A percentile compares a stretch with the other conserved stretches of the same genome.
phyloP scores from a whole-genome alignment of 129 eudicot genomes.

The Ambrosia artemisiifolia region DNA sequence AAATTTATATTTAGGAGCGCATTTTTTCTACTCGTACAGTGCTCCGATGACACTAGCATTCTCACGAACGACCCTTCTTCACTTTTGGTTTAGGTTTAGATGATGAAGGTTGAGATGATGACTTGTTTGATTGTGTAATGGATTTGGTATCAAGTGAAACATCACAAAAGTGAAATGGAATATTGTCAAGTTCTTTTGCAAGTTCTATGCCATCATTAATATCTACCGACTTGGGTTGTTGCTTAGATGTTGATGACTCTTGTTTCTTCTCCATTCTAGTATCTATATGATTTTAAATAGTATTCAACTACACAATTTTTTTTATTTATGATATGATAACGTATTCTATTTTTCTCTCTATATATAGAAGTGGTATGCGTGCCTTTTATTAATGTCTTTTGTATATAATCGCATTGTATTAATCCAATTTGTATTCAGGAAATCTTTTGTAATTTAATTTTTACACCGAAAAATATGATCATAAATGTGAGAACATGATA shows the following conservation, averaged over 20 bases:
- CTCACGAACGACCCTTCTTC: too few relatives aligned
- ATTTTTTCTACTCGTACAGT: too few relatives aligned
- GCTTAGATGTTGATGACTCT: background rate
- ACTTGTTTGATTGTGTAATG: too few relatives aligned
- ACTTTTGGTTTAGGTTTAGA: too few relatives aligned
- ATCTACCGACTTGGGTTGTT: background rate
- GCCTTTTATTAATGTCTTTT: background rate
- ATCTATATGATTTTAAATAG: background rate
- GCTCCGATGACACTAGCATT: too few relatives aligned
- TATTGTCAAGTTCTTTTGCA: slow-evolving; percentile 17
- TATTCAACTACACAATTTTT: background rate
- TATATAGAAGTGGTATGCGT: background rate
- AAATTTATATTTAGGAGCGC: too few relatives aligned
- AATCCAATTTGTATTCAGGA: background rate
- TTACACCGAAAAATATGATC: background rate
- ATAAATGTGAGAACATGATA: background rate
- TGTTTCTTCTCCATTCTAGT: slow-evolving; percentile 1
- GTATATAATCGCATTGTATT: too few relatives aligned
- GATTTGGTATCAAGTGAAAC: slow-evolving; percentile 21
- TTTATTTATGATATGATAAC: background rate
- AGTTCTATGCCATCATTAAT: slow-evolving; percentile 13
- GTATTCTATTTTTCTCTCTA: background rate
- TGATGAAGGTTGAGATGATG: too few relatives aligned
- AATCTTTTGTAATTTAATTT: background rate
- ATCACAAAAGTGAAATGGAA: slow-evolving; percentile 16